Evolutionary conservation across 78 protist genomes (phyloP).

Genomic region (Monocercomonoides exilis): DNA sequence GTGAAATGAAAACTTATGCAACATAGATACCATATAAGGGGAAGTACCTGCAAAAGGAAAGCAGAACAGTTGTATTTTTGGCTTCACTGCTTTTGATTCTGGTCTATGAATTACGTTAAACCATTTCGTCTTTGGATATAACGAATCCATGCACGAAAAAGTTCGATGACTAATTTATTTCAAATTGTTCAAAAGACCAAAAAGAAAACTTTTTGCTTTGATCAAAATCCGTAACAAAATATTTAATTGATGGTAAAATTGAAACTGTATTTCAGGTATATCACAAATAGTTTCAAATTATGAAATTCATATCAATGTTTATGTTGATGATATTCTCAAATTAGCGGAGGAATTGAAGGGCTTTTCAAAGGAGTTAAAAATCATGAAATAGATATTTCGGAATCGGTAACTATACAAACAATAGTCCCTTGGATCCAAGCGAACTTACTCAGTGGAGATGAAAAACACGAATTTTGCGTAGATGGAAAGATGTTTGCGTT

Average conservation of each 20-base stretch:
- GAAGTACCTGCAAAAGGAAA: not conserved
- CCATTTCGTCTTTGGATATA: no score
- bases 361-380: not conserved
- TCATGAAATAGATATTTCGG: not conserved
- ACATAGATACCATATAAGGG: not conserved
- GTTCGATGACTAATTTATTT: no score
- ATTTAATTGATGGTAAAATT: no score
- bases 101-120: not conserved
- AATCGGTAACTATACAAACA: not conserved
- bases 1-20: not conserved
- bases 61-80: not conserved
- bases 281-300: no score
- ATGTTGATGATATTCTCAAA: no score
- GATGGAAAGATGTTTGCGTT: not conserved
- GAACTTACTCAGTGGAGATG: not conserved
- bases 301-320: no score
- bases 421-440: not conserved
- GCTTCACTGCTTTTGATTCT: not conserved
- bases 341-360: not conserved
- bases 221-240: no score
- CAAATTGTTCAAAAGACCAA: no score
- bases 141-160: no score
- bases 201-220: no score
- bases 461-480: not conserved
- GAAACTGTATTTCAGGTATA: no score